Evolutionary conservation across 1,284 basidiomycete species (phyloP), one percentile per base, ranked within the genome.

Genomic region (Neonothopanus nambi): DNA sequence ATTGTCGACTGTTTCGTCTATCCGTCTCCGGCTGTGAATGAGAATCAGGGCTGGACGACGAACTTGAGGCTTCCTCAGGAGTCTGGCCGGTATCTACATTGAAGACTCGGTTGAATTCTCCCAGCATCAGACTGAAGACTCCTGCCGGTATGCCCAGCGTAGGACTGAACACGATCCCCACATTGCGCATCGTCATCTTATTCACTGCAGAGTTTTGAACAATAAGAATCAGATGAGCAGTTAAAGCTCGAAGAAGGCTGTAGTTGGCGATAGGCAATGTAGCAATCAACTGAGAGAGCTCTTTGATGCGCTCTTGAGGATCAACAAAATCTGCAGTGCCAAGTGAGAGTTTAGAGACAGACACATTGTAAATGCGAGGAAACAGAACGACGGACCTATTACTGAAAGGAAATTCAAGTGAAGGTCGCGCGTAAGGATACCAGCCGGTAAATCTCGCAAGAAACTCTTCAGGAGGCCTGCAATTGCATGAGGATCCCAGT

Each of bases 121-220:
- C 87, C 24, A 97, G 82, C 82, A 97, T 92, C 61, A 97, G 75
- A 65, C 91, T 93, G 71, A 97, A 95, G 44, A 97, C 90, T 5
- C 93, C 94, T 0, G 94, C 95, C 13, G 95, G 95, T 60, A 98
- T 96, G 35, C 93, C 93, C 7, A 98, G 78, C 1, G 95, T 97
- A 3, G 95, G 95, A 59, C 91, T 94, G 72, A 97, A 98, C 26
- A 99, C 96, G 58, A 99, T 99, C 18, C 95, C 95, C 24, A 99
- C 93, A 67, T 99, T 99, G 33, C 95, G 86, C 83, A 99, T 89
- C 41, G 91, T 97, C 97, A 99, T 99, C 79, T 97, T 99, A 84
- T 98, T 98, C 56, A 89, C 76, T 41, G 82, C 68, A 15, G 93
- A 84, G 67, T 97, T 94, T 69, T 94, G 88, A 43, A 98, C 94